Evolutionary conservation across 257 asterid species (phyloP).

Genomic region (Salvia miltiorrhiza): DNA sequence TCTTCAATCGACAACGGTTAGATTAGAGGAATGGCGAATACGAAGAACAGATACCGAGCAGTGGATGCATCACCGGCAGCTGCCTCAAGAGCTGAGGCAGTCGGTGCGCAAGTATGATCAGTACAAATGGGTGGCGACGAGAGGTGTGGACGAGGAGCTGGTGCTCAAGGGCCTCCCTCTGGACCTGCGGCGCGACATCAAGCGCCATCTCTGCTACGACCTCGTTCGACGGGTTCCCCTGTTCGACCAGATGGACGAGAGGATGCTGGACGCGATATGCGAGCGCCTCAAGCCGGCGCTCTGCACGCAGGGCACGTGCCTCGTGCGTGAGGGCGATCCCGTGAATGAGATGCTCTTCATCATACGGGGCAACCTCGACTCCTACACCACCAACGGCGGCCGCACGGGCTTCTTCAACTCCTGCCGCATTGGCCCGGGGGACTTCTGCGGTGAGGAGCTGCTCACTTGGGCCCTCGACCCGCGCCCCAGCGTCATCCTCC

Average conservation of each 20-base stretch:
- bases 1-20: conserved; percentile 87
- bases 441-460: conserved; percentile 95
- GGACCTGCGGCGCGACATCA: conserved; percentile 91
- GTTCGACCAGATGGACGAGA: conserved; percentile 90
- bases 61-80: conserved; percentile 98
- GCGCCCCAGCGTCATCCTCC: conserved; percentile 75
- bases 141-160: conserved; percentile 92
- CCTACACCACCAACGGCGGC: conserved; percentile 92
- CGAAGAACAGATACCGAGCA: conserved; percentile 87
- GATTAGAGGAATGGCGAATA: conserved; percentile 96
- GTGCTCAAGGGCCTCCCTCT: conserved; percentile 80
- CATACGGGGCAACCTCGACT: conserved; percentile 88
- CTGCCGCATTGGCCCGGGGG: conserved; percentile 77
- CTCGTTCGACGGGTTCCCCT: conserved; percentile 86
- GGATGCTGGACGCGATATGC: conserved; percentile 92
- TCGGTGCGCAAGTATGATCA: conserved; percentile 91
- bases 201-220: conserved; percentile 94
- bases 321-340: conserved; percentile 91
- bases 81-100: conserved; percentile 81
- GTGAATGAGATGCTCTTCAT: conserved; percentile 90
- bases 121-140: conserved; percentile 86
- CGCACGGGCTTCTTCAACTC: conserved; percentile 96
- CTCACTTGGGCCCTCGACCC: conserved; percentile 98
- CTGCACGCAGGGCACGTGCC: conserved; percentile 74
- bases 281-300: conserved; percentile 90